Base-by-base conservation (phyloP, 352 stramenopile genomes). In the Sclerospora graminicola region DNA sequence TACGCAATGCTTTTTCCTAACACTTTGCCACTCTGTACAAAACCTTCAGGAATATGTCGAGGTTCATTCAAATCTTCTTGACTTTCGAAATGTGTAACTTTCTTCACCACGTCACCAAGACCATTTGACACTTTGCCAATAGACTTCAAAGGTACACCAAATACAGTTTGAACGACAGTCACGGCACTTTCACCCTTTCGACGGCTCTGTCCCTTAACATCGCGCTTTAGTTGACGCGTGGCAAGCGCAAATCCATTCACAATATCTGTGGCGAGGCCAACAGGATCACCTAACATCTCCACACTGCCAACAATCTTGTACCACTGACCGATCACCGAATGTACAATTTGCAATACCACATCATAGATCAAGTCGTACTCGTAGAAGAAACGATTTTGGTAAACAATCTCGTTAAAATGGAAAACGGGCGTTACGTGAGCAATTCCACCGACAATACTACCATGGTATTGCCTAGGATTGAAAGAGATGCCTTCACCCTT, bases 261-360 rank as follows among this genome's bases (percentile, higher is more conserved):
- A 66, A 91, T 86, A 59, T 93, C 82, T 0, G 74, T 88, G 7
- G 81, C 73, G 11, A 93, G 70, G 0, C 82, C 82, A 21, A 93
- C 69, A 5, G 82, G 82, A 48, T 93, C 82, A 11, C 82, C 82
- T 9, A 93, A 54, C 48, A 93, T 56, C 51, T 93, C 82, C 1
- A 93, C 74, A 47, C 75, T 89, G 26, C 82, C 82, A 15, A 93
- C 82, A 19, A 93, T 87, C 50, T 89, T 91, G 60, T 93, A 93
- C 82, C 82, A 93, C 50, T 93, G 82, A 0, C 77, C 63, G 18
- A 93, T 51, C 7, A 90, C 76, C 4, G 66, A 74, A 41, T 76
- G 59, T 10, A 91, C 75, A 41, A 89, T 80, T 44, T 81, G 70
- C 34, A 68, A 63, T 5, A 90, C 48, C 10, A 92, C 78, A 18